Evolutionary conservation across 352 stramenopile species (phyloP).

Genomic region (Globisporangium cystogenes): DNA sequence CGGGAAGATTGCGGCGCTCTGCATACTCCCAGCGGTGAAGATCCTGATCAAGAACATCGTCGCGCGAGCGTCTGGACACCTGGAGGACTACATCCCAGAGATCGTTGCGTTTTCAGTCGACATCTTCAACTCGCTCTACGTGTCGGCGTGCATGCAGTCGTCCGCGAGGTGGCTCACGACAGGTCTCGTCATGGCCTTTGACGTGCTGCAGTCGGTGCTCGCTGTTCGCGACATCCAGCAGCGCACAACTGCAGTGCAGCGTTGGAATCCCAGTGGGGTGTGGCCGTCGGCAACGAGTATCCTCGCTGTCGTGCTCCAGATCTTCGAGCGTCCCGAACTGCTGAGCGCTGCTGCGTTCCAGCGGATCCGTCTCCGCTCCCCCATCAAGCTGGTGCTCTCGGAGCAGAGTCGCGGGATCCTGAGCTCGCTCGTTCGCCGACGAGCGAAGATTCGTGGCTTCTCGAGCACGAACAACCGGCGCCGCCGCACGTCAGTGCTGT

Average conservation of each 20-base stretch:
- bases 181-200: conserved; percentile 1
- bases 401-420: background rate
- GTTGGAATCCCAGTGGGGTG: background rate
- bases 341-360: background rate
- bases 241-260: background rate
- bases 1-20: conserved; percentile 14
- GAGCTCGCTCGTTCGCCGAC: background rate
- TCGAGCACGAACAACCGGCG: background rate
- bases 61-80: conserved; percentile 11
- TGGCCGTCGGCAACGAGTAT: background rate
- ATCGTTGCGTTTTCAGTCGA: conserved; percentile 30
- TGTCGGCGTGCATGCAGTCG: conserved; percentile 14
- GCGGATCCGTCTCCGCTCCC: background rate
- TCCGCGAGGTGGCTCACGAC: conserved; percentile 1
- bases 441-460: background rate
- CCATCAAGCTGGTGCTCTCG: conserved; percentile 1
- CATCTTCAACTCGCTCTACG: conserved; percentile 32
- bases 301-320: background rate
- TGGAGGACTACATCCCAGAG: conserved; percentile 27
- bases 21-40: conserved; percentile 21
- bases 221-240: background rate
- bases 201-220: background rate
- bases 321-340: background rate
- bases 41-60: conserved; percentile 30
- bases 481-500: background rate